A percentile compares a stretch with the other conserved stretches of the same genome.
Evolutionary conservation across 2,329 filamentous ascomycete species (phyloP).

Genomic region (Penicillium paneum): DNA sequence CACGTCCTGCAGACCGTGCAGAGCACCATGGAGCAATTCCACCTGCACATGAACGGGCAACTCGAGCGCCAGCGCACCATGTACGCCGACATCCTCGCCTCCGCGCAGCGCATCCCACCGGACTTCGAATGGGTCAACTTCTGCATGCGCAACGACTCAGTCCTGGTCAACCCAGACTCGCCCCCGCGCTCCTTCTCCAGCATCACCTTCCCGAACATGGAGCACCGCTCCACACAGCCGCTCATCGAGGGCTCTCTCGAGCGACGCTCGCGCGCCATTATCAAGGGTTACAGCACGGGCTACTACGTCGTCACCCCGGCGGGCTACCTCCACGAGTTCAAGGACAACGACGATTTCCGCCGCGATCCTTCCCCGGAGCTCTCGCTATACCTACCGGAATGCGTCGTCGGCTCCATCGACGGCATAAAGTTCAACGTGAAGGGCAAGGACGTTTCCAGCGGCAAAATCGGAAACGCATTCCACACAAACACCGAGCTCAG

Average conservation of each 20-base stretch:
- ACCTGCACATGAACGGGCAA: constrained; percentile 74
- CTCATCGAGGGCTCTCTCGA: constrained; percentile 86
- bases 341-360: constrained; percentile 74
- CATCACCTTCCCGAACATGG: constrained; percentile 83
- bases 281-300: constrained; percentile 69
- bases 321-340: constrained; percentile 93
- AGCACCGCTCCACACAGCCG: constrained; percentile 73
- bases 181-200: constrained; percentile 69
- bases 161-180: constrained; percentile 74
- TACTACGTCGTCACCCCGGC: constrained; percentile 90
- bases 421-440: constrained; percentile 91
- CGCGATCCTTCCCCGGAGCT: constrained; percentile 68
- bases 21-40: constrained; percentile 76
- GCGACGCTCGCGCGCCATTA: constrained; percentile 84
- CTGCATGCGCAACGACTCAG: constrained; percentile 63
- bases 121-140: constrained; percentile 95
- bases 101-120: constrained; percentile 70
- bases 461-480: constrained; percentile 74
- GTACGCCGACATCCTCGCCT: constrained; percentile 77
- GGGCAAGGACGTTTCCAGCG: constrained; percentile 83
- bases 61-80: constrained; percentile 76
- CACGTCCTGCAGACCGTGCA: constrained; percentile 83
- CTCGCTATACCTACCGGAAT: constrained; percentile 89
- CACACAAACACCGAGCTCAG: constrained; percentile 73
- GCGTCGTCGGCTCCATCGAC: constrained; percentile 66